Percentiles rank a stretch among this genome's conserved stretches.
Evolutionary conservation across 73 alveolate species (phyloP).

Genomic region (Symbiodinium natans): DNA sequence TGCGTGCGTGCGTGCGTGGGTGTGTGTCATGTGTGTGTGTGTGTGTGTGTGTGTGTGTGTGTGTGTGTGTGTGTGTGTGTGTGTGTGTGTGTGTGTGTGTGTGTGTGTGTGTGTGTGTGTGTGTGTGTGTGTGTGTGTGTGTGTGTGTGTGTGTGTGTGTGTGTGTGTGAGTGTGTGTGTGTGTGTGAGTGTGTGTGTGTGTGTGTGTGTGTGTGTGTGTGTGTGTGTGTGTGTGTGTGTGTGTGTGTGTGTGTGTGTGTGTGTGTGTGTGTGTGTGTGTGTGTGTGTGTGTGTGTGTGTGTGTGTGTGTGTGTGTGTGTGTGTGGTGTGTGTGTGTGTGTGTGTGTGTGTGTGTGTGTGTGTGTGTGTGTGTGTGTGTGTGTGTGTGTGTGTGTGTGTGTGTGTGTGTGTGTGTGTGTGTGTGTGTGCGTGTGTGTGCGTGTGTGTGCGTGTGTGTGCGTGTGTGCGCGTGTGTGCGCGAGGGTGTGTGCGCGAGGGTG

Average conservation of each 20-base stretch:
- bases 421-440: neutral
- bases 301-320: conserved; percentile 1
- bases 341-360: neutral
- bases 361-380: neutral
- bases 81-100: no score
- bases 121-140: conserved; percentile 1
- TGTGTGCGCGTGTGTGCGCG: neutral
- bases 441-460: neutral
- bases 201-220: neutral
- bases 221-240: neutral
- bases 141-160: neutral
- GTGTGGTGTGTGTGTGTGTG: no score
- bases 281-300: neutral
- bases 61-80: no score
- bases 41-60: no score
- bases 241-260: neutral
- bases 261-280: conserved; percentile 9
- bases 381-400: conserved; percentile 3
- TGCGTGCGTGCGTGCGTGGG: no score
- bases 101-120: no score
- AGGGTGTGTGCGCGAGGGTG: no score
- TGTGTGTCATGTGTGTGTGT: no score
- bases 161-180: neutral
- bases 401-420: neutral
- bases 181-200: neutral